These are phyloP conservation scores for Penicillium egyptiacum DNA, from an alignment of 495 filamentous ascomycete species.

Conservation along the genomic window DNA sequence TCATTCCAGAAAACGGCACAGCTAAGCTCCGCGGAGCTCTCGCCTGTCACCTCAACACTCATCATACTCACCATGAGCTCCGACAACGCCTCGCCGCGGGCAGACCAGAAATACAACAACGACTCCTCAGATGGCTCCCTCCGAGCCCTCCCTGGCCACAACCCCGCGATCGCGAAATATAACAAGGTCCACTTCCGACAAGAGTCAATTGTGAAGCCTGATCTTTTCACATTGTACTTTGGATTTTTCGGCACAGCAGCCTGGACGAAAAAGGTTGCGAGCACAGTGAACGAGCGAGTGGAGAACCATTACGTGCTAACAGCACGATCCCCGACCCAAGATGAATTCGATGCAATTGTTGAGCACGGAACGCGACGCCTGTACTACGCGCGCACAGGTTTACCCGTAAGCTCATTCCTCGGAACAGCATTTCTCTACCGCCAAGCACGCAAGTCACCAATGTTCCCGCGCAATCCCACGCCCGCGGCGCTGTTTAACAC, in stretches of 20 bases:
- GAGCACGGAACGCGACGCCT: constrained; percentile 20
- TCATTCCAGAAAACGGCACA: neutral
- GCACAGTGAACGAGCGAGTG: constrained; percentile 16
- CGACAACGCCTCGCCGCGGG: constrained; percentile 27
- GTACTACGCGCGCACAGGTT: constrained; percentile 24
- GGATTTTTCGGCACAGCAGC: constrained; percentile 30
- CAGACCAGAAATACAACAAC: neutral
- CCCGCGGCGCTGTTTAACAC: constrained; percentile 2
- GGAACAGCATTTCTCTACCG: constrained; percentile 14
- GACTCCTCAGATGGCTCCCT: constrained; percentile 13
- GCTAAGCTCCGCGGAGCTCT: neutral
- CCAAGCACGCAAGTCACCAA: constrained; percentile 8
- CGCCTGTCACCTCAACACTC: neutral
- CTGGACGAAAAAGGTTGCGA: constrained; percentile 19
- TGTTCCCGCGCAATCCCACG: constrained; percentile 14
- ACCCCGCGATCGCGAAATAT: constrained; percentile 18
- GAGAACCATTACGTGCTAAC: constrained; percentile 22
- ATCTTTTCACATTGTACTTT: constrained; percentile 31
- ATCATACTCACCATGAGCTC: constrained; percentile 22
- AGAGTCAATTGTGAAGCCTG: constrained; percentile 24
- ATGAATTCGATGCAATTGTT: constrained; percentile 40
- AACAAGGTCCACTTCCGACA: constrained; percentile 18
- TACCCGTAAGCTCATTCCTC: constrained; percentile 19
- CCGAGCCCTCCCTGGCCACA: constrained; percentile 3
- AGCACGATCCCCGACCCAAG: constrained; percentile 33